These are phyloP conservation scores for Populus alba DNA, from an alignment of 345 rosid genomes.

Conservation along the genomic window DNA sequence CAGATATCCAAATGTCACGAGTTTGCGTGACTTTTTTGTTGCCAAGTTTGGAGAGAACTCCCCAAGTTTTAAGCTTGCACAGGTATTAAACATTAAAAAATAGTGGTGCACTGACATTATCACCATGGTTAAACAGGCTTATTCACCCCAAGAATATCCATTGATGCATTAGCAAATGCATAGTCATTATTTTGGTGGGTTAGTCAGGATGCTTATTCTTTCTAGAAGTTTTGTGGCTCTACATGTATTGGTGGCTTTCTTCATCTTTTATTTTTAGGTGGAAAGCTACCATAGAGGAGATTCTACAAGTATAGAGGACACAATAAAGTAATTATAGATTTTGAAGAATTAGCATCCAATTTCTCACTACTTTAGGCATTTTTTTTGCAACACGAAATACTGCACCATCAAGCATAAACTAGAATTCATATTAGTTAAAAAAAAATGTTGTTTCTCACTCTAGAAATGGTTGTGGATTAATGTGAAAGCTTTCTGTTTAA, in stretches of 20 bases:
- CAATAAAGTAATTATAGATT: no score
- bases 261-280: not conserved
- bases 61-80: conserved; percentile 90
- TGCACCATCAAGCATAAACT: not conserved
- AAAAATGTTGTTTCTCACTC: not conserved
- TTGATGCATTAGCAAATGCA: not conserved
- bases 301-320: not conserved
- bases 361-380: not conserved
- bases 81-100: conserved; percentile 49
- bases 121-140: conserved; percentile 3
- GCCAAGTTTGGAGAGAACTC: conserved; percentile 87
- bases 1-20: conserved; percentile 76
- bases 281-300: not conserved
- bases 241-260: not conserved
- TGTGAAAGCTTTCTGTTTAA: not conserved
- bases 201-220: not conserved
- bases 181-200: not conserved
- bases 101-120: not conserved
- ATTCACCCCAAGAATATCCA: not conserved
- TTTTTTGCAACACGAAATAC: not conserved
- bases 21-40: conserved; percentile 87
- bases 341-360: not conserved
- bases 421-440: not conserved
- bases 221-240: not conserved
- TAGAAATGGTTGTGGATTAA: not conserved